Evolutionary conservation across 1,284 basidiomycete species (phyloP), one percentile per base, ranked within the genome.

Genomic region (Trametes sp.): DNA sequence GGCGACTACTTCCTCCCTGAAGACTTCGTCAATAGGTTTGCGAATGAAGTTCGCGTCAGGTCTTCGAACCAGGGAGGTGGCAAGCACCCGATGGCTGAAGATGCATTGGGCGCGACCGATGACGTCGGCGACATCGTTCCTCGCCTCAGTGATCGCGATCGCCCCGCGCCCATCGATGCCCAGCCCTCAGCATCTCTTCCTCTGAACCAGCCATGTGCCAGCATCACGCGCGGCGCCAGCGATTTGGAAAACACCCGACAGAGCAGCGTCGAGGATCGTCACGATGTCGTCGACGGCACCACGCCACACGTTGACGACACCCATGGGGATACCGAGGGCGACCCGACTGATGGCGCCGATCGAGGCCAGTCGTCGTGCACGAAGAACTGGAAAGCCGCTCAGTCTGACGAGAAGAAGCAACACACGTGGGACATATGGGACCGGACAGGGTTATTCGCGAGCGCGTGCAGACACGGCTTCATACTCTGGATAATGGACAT

Each of bases 371-470:
- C 33, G 0, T 9, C 54, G 0, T 78, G 77, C 55, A 66, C 76
- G 1, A 63, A 72, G 9, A 69, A 77, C n/a, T 79, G 77, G 77
- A 72, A 73, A 42, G 74, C 72, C 1, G 76, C 75, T 0, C 67
- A 71, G 1, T 67, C 74, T 0, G 76, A 79, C 7, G 64, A 70
- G 3, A 69, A 67, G 42, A 78, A 77, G 61, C 69, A 70, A 21
- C 71, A n/a, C n/a, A n/a, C 70, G 68, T 74, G 73, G 66, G 61
- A 57, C 0, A 66, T 76, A 2, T 78, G 77, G 56, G 71, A 74
- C 0, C 72, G 78, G 49, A 73, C 72, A 1, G 77, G 78, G 0
- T 61, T 78, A 0, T 79, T 79, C 52, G 54, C 73, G 0, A 50
- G 64, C 3, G 76, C 74, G 0, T 80, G 78, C 45, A 60, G 70